phyloP scores from a whole-genome alignment of 139 green algal species.

The Spirogloea muscicola region DNA sequence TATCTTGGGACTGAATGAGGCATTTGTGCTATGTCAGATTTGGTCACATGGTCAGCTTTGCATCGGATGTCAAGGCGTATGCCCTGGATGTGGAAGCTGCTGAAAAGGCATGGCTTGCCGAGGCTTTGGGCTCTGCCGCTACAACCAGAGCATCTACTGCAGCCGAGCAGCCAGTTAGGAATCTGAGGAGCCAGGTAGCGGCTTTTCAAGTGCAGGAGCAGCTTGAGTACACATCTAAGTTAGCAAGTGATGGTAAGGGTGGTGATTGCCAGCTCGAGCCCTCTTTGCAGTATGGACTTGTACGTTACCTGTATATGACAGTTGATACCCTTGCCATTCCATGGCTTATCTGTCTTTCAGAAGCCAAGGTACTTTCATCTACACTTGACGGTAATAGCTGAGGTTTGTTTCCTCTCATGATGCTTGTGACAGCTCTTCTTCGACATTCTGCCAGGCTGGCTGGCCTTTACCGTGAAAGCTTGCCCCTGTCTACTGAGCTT shows the following conservation, averaged over 20 bases:
- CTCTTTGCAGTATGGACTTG: no score
- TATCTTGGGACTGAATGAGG: no score
- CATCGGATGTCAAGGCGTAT: slow-evolving; percentile 14
- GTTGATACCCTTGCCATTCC: no score
- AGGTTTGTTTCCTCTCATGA: no score
- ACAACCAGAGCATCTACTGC: no score
- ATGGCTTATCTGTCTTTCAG: no score
- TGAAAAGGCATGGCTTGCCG: background rate
- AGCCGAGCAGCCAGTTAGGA: background rate
- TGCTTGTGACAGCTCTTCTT: background rate
- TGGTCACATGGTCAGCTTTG: slow-evolving; percentile 41
- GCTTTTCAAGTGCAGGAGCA: slow-evolving; percentile 38
- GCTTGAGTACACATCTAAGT: background rate
- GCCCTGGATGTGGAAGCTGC: background rate
- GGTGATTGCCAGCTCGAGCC: no score
- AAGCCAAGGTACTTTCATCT: no score
- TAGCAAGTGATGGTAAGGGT: background rate
- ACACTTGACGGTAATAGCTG: no score
- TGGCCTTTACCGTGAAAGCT: slow-evolving; percentile 6
- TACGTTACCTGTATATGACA: no score
- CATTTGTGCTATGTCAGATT: slow-evolving; percentile 5
- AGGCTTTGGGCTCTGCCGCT: background rate
- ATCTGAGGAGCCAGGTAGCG: slow-evolving; percentile 15
- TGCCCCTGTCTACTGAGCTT: slow-evolving; percentile 17
- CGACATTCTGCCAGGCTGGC: background rate